Evolutionary conservation across 208 protist species (phyloP).

Genomic region (Lotmaria passim): DNA sequence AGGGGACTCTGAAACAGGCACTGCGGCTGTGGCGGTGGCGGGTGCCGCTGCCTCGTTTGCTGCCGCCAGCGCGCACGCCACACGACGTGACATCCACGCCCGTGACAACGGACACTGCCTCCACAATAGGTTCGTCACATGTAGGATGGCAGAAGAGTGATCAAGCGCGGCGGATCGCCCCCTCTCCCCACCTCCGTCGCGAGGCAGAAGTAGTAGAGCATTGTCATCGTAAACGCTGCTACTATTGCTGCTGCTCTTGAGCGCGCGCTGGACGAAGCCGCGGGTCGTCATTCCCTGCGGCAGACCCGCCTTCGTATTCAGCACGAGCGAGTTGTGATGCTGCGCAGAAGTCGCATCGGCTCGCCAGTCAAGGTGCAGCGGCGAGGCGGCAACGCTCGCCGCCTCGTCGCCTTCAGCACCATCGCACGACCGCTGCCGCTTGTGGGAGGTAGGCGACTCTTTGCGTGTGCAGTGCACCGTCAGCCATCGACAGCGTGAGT

Average conservation of each 20-base stretch:
- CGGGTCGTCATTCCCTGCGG: slow-evolving; percentile 54
- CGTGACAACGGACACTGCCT: slow-evolving; percentile 55
- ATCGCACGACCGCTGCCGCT: neutral
- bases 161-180: neutral
- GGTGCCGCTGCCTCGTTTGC: neutral
- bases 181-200: neutral
- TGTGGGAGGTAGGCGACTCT: neutral
- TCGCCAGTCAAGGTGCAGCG: slow-evolving; percentile 3
- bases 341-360: neutral
- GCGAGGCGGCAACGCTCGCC: neutral
- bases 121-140: slow-evolving; percentile 3
- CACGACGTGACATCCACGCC: slow-evolving; percentile 53
- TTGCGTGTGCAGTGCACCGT: slow-evolving; percentile 1
- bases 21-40: neutral
- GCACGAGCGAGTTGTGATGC: slow-evolving; percentile 27
- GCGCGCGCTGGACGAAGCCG: slow-evolving; percentile 13
- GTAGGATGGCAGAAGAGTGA: neutral
- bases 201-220: neutral
- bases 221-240: neutral
- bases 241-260: neutral
- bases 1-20: neutral
- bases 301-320: slow-evolving; percentile 79
- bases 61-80: slow-evolving; percentile 6
- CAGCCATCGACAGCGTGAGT: slow-evolving; percentile 42
- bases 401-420: neutral